These are phyloP conservation scores for Yarrowia hollandica DNA, from an alignment of 805 yeast genomes.

Conservation along the genomic window DNA sequence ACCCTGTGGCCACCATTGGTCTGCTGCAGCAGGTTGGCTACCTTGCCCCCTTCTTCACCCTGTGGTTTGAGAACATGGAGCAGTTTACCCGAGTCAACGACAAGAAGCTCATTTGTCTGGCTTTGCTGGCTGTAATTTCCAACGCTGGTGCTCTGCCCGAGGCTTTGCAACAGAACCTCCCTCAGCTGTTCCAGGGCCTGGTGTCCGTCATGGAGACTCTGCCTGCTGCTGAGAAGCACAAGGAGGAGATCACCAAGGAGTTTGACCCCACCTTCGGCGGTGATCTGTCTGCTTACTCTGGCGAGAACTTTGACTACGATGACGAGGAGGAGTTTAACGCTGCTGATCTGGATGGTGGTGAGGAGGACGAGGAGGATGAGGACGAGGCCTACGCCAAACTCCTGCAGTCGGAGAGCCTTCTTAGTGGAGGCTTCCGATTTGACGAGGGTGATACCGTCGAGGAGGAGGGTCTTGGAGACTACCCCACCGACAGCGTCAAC, in stretches of 20 bases:
- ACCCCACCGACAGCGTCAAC: conserved; percentile 76
- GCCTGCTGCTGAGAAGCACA: conserved; percentile 68
- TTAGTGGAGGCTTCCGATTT: conserved; percentile 39
- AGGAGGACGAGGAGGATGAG: conserved; percentile 37
- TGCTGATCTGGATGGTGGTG: conserved; percentile 38
- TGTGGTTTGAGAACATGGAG: conserved; percentile 65
- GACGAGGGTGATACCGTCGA: conserved; percentile 72
- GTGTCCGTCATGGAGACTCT: conserved; percentile 55
- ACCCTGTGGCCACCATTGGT: conserved; percentile 54
- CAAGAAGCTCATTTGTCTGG: conserved; percentile 71
- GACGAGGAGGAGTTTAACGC: conserved; percentile 38
- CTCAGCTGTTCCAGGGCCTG: conserved; percentile 54
- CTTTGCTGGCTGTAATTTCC: conserved; percentile 55
- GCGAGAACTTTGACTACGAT: conserved; percentile 45
- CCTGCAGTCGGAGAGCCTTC: conserved; percentile 40
- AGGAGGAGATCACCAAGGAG: conserved; percentile 63
- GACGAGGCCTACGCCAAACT: conserved; percentile 45
- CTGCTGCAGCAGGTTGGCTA: conserved; percentile 50
- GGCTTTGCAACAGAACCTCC: conserved; percentile 41
- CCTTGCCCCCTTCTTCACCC: conserved; percentile 54
- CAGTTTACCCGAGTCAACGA: conserved; percentile 72
- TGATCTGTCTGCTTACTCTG: conserved; percentile 38
- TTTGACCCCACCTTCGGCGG: conserved; percentile 44
- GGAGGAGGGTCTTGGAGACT: conserved; percentile 78
- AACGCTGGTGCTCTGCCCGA: conserved; percentile 41